Evolutionary conservation across 306 rosid species (phyloP), one percentile per base, ranked within the genome.

Genomic region (Begonia masoniana): DNA sequence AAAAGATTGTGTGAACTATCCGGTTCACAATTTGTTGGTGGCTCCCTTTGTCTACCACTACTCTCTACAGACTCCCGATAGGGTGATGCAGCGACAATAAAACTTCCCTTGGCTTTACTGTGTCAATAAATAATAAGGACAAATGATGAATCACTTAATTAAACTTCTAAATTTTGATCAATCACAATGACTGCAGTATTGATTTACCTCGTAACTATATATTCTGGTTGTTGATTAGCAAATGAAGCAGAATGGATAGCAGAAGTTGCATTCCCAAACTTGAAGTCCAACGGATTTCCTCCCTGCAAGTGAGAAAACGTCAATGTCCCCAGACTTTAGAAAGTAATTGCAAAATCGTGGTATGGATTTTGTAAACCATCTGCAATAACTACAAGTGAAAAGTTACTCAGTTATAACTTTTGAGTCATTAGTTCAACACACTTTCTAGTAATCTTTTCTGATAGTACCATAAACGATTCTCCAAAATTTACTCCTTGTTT

Each of bases 31-130:
- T 69, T 68, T 50, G 83, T 68, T 64, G 87, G 83, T 31, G 39
- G 39, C 63, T 71, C 84, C 68, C 94, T 93, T 43, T 92, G 95
- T 58, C 87, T 78, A 65, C 93, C 87, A 55, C 93, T 92, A 70
- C 99, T 92, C 64, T 92, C 96, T 10, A 86, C 93, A 62, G 99
- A 92, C 67, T 83, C 99, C 42, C 95, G 92, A 65, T 62, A 95
- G 58, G 99, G 93, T 52, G 99, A 92, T 68, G 99, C 88, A 70
- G 99, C 78, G 81, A 79, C 77, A 14, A 82, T 95, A 76, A 83
- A 81, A 79, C 99, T 92, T 61, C 95, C 96, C 85, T 83, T 92
- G 17, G 96, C 95, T 26, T 26, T 6, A 26, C 35, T 26, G 35
- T 26, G 74, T 92, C 99, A 60, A 94, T 92, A 79, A 62, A 50